These are phyloP conservation scores for Rutstroemia sydowiana DNA, from an alignment of 2,329 filamentous ascomycete species.

Conservation along the genomic window DNA sequence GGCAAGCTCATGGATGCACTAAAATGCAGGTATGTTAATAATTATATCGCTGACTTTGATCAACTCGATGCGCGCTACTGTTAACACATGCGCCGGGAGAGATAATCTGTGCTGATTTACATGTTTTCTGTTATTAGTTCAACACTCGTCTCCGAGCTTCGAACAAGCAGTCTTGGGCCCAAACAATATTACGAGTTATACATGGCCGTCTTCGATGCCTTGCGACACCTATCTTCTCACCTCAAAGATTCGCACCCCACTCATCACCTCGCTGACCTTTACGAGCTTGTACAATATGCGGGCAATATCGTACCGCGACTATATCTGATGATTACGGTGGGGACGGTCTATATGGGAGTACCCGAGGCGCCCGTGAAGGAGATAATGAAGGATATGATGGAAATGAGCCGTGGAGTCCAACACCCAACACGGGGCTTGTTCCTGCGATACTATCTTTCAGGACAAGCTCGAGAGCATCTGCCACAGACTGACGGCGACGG, in stretches of 20 bases:
- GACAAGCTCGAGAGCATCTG: constrained; percentile 84
- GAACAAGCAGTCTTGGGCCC: constrained; percentile 92
- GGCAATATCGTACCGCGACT: constrained; percentile 94
- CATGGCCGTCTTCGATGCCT: constrained; percentile 97
- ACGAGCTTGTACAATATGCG: constrained; percentile 96
- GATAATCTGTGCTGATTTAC: constrained; percentile 25
- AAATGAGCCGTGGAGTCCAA: constrained; percentile 97
- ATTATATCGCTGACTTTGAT: neutral
- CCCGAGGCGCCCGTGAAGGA: constrained; percentile 98
- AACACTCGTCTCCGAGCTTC: constrained; percentile 94
- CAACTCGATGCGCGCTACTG: neutral
- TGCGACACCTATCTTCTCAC: constrained; percentile 93
- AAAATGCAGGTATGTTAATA: constrained; percentile 82
- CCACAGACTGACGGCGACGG: constrained; percentile 79
- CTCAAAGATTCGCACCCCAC: constrained; percentile 95
- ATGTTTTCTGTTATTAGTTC: constrained; percentile 52
- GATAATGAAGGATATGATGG: constrained; percentile 99
- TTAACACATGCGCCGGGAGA: constrained; percentile 1
- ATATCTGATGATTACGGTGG: constrained; percentile 98
- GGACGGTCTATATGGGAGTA: constrained; percentile 98
- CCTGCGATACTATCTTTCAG: constrained; percentile 89
- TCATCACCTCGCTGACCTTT: constrained; percentile 95
- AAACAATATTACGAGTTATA: constrained; percentile 99
- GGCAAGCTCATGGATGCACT: constrained; percentile 99
- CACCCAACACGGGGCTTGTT: constrained; percentile 95